Base-by-base conservation (phyloP, 1,284 basidiomycete genomes). In the Moesziomyces parantarcticus region DNA sequence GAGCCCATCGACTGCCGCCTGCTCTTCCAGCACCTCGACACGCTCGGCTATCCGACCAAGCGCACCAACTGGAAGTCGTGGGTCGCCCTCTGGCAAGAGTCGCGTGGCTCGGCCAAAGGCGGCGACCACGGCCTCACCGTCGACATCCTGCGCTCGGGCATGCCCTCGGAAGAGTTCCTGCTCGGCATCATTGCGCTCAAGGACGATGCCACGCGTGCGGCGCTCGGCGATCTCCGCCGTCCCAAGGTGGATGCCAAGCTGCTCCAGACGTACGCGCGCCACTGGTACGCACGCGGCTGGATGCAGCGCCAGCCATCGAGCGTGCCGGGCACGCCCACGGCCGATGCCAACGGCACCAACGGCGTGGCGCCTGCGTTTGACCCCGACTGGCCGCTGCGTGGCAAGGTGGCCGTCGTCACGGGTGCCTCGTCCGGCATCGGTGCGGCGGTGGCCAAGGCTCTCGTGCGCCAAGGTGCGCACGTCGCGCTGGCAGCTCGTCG, bases 371-470 rank as follows among this genome's bases (percentile, higher is more conserved):
- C 56, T 11, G 62, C 53, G 16, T 71, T 73, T 34, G 65, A 71
- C 26, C 58, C 57, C 40, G 60, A 72, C 20, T 52, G 58, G 18
- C 75, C 73, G 18, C 63, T 82, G 3, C 53, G 58, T 20, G 81
- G 81, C 52, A 81, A 81, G 50, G 83, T 82, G n/a, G 84, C 83
- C 22, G 61, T 85, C 43, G 62, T 85, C 62, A 85, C 84, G 20
- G 84, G 84, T 29, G 84, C 84, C 25, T 85, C 84, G 7, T 81
- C 82, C 9, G 84, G 84, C 32, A 85, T 85, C 60, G 84, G 84
- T 14, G 84, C 82, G 11, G 82, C 84, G 1, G 82, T 83, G 10
- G 69, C 79, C 66, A 69, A 71, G 55, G 62, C 72, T 36, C 55
- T 74, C 47, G 50, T 71, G 36, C 44, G 68, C 21, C 48, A 78